Conservation (phyloP, 805 yeast species). For the Saturnispora hagleri region DNA sequence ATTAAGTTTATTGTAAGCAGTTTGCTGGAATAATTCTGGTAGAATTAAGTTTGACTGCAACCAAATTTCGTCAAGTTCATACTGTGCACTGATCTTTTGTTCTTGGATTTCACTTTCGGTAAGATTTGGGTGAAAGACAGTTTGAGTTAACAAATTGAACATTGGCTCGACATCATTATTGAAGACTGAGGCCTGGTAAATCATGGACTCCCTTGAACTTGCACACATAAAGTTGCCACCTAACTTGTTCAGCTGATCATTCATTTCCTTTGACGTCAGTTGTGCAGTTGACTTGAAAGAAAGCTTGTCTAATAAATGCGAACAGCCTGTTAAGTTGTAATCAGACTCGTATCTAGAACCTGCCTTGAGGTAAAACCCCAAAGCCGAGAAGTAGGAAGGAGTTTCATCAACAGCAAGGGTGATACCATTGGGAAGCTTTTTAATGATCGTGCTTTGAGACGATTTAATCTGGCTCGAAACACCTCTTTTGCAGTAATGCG, state of each 20-base stretch:
- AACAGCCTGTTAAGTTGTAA: constrained; percentile 51
- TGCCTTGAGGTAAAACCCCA: constrained; percentile 83
- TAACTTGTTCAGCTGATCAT: constrained; percentile 60
- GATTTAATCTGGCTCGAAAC: background rate
- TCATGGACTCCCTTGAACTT: constrained; percentile 81
- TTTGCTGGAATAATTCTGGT: constrained; percentile 84
- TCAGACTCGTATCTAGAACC: constrained; percentile 78
- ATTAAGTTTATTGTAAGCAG: constrained; percentile 65
- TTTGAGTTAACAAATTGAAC: constrained; percentile 68
- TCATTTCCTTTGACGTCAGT: constrained; percentile 57
- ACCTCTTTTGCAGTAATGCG: background rate
- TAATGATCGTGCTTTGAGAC: constrained; percentile 16
- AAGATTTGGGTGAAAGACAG: constrained; percentile 63
- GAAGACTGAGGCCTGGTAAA: constrained; percentile 93
- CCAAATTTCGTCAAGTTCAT: constrained; percentile 77
- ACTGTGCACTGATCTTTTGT: constrained; percentile 63
- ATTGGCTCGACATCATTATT: constrained; percentile 73
- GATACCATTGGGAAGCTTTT: constrained; percentile 62
- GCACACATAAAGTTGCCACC: constrained; percentile 96
- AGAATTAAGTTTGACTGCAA: constrained; percentile 74
- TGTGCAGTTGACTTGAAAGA: constrained; percentile 69
- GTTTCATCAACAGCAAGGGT: constrained; percentile 75
- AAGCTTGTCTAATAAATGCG: constrained; percentile 78
- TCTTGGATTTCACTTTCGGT: constrained; percentile 64
- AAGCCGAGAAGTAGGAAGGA: constrained; percentile 85